A percentile compares a stretch with the other conserved stretches of the same genome.
phyloP scores from a whole-genome alignment of 768 basidiomycete species.

The Tephrocybe sp. region DNA sequence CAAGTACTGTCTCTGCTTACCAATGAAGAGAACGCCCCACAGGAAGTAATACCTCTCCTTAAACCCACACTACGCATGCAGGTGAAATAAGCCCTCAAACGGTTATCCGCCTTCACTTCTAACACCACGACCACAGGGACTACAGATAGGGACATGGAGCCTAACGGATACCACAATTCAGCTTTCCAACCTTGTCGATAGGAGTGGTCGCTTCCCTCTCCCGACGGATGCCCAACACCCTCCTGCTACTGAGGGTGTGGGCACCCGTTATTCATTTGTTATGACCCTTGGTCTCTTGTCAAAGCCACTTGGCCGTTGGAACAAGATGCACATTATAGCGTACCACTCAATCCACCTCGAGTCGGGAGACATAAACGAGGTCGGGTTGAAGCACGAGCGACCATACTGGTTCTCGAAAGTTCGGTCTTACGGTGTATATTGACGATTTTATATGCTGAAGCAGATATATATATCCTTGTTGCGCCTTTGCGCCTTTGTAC shows the following conservation, averaged over 20 bases:
- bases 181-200: slow-evolving; percentile 65
- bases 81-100: slow-evolving; percentile 47
- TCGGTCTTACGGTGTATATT: slow-evolving; percentile 48
- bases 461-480: not conserved
- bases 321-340: slow-evolving; percentile 67
- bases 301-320: slow-evolving; percentile 82
- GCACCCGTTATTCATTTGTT: slow-evolving; percentile 60
- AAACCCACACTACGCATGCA: slow-evolving; percentile 78
- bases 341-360: slow-evolving; percentile 79
- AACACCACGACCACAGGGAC: slow-evolving; percentile 45
- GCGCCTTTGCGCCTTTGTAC: not conserved
- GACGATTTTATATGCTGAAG: not conserved
- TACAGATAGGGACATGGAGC: slow-evolving; percentile 69
- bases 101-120: not conserved
- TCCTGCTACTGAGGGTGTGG: slow-evolving; percentile 14
- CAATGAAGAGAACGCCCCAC: slow-evolving; percentile 72
- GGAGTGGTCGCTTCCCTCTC: slow-evolving; percentile 37
- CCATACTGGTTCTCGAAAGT: slow-evolving; percentile 97
- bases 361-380: slow-evolving; percentile 66
- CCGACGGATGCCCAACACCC: slow-evolving; percentile 12
- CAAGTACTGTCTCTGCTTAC: slow-evolving; percentile 81
- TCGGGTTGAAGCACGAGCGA: slow-evolving; percentile 78
- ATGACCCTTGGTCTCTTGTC: slow-evolving; percentile 74
- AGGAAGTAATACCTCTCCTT: slow-evolving; percentile 71
- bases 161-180: slow-evolving; percentile 60